Percentiles rank a stretch among this genome's conserved stretches.
Evolutionary conservation across 305 asterid species (phyloP).

Genomic region (Solanum hybrid): DNA sequence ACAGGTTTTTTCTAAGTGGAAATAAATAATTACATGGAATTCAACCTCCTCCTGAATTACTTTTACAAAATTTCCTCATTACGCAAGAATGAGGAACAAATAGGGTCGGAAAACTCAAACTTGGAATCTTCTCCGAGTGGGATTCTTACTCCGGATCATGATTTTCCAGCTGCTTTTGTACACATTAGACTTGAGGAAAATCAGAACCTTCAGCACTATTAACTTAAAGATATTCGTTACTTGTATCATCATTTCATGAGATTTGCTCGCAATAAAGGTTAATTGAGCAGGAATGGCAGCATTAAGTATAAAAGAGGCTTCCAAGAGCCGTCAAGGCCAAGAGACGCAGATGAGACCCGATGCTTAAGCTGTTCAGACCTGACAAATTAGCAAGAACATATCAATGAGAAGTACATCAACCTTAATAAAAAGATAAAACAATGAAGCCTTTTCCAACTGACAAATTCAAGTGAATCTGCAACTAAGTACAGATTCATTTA

Average conservation of each 20-base stretch:
- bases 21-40: background rate
- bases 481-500: background rate
- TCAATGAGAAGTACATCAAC: background rate
- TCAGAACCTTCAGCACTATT: background rate
- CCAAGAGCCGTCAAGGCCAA: constrained; percentile 19
- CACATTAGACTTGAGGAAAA: background rate
- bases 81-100: background rate
- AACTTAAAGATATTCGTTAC: background rate
- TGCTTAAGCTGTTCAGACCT: constrained; percentile 30
- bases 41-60: background rate
- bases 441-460: background rate
- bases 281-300: constrained; percentile 2
- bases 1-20: background rate
- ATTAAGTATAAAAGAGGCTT: constrained; percentile 25
- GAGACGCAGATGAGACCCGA: constrained; percentile 13
- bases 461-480: background rate
- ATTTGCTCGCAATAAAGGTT: background rate
- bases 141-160: background rate
- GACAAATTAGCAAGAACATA: constrained; percentile 1
- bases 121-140: background rate
- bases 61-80: background rate
- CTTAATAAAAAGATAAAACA: background rate
- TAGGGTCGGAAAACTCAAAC: background rate
- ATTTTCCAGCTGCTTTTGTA: background rate
- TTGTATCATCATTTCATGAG: background rate